Base-by-base conservation (phyloP, 768 basidiomycete species). In the Boletus subparvulus region DNA sequence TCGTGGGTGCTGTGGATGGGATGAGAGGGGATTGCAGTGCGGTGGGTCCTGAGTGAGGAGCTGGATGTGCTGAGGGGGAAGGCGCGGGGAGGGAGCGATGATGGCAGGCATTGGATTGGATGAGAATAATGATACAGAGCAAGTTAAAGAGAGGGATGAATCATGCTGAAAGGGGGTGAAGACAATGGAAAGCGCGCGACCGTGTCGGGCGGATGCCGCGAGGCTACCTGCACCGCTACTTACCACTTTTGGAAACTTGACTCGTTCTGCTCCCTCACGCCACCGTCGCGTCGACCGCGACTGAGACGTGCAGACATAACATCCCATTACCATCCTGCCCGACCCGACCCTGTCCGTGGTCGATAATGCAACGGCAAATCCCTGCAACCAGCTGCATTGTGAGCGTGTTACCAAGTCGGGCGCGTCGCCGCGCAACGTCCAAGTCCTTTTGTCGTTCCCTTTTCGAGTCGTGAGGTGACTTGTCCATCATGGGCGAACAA, bases 51-150 rank as follows among this genome's bases (percentile, higher is more conserved):
- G 63, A 2, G 50, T 3, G 46, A 68, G 42, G 44, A 63, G 50
- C 35, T 26, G 51, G 13, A 60, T 37, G 44, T 47, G 54, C 32
- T 64, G 67, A 16, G 65, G 58, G 28, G 73, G 70, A 52, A 60
- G 59, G 63, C 73, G 74, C 13, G 77, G 75, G 10, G 70, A 66
- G 24, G 78, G 76, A 16, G 77, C 73, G 65, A 77, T 56, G 69
- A 82, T 78, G 68, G 76, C 63, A 60, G 75, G 73, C 75, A 78
- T 78, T 55, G 52, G 17, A 14, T 17, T 35, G 21, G 37, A 28
- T 48, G 55, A 47, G 33, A 65, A 69, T 65, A 70, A 65, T 56
- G 71, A 73, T 71, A 75, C 67, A 73, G 71, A 70, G 62, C 35
- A 66, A 32, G 68, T 60, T 63, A 66, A 65, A 66, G 65, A 69